These are phyloP conservation scores for Rhizopogon roseolus DNA, from an alignment of 768 basidiomycete species.

Conservation along the genomic window DNA sequence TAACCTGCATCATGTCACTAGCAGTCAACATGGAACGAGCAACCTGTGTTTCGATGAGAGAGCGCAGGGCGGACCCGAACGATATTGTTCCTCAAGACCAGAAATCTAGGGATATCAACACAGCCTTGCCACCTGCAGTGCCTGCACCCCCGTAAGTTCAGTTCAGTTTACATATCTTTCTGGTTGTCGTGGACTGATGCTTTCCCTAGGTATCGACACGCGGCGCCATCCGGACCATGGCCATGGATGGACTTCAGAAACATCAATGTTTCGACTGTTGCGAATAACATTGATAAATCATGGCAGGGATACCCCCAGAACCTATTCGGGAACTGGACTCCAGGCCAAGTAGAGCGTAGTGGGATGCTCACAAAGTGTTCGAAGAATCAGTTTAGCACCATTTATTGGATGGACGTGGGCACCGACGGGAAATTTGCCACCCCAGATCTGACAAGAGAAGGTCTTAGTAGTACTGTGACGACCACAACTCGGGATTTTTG, in stretches of 20 bases:
- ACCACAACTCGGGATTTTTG: too few species aligned
- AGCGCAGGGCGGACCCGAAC: too few species aligned
- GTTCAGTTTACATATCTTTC: too few species aligned
- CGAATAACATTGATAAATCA: background rate
- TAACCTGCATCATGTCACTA: background rate
- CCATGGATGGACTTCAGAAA: constrained; percentile 23
- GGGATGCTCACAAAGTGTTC: constrained; percentile 21
- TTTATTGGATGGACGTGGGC: constrained; percentile 21
- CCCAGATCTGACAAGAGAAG: too few species aligned
- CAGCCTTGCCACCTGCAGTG: background rate
- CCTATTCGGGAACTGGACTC: constrained; percentile 28
- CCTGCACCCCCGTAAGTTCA: background rate
- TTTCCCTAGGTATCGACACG: constrained; percentile 12
- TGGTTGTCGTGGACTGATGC: background rate
- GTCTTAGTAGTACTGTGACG: too few species aligned
- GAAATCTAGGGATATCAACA: background rate
- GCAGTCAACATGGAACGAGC: background rate
- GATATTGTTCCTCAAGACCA: background rate
- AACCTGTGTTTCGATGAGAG: background rate
- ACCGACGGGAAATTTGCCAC: background rate
- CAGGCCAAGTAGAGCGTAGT: constrained; percentile 24
- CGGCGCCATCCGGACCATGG: constrained; percentile 27
- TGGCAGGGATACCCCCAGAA: constrained; percentile 22
- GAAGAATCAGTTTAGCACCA: constrained; percentile 9
- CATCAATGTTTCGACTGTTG: background rate